Evolutionary conservation across 1,284 basidiomycete genomes (phyloP).

Genomic region (Ganoderma sinense): DNA sequence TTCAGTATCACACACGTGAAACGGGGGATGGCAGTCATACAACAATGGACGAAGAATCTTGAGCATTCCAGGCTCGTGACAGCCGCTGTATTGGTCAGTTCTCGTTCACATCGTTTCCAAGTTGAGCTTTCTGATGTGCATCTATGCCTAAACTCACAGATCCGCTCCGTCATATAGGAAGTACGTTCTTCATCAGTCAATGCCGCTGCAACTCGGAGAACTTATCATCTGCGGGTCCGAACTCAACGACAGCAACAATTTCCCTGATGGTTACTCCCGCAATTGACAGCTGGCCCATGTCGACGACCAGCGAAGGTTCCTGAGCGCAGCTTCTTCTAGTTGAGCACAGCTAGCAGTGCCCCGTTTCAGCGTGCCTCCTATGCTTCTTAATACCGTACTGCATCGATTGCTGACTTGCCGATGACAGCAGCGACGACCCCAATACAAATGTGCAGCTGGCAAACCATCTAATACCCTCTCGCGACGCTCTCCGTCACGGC

Average conservation of each 20-base stretch:
- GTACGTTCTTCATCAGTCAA: not conserved
- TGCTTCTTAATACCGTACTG: not conserved
- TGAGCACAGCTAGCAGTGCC: not conserved
- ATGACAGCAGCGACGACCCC: not conserved
- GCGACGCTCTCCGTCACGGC: not conserved
- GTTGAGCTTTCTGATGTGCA: not conserved
- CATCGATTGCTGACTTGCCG: not conserved
- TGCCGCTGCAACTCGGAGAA: too few relatives aligned
- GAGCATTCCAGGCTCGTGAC: not conserved
- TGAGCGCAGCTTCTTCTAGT: not conserved
- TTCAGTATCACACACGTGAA: too few relatives aligned
- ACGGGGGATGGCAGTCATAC: not conserved
- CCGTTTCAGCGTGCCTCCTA: not conserved
- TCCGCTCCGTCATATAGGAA: not conserved
- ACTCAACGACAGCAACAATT: not conserved
- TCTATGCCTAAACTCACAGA: not conserved
- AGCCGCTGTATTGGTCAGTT: constrained; percentile 14
- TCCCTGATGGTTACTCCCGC: not conserved
- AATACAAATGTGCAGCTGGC: not conserved
- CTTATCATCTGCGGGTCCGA: not conserved
- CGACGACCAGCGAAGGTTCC: not conserved
- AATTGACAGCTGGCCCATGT: not conserved
- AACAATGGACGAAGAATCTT: not conserved
- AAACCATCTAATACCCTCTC: not conserved
- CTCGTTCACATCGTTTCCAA: not conserved